phyloP scores from a whole-genome alignment of 1,284 basidiomycete genomes.

The Hypsizygus ulmarius region DNA sequence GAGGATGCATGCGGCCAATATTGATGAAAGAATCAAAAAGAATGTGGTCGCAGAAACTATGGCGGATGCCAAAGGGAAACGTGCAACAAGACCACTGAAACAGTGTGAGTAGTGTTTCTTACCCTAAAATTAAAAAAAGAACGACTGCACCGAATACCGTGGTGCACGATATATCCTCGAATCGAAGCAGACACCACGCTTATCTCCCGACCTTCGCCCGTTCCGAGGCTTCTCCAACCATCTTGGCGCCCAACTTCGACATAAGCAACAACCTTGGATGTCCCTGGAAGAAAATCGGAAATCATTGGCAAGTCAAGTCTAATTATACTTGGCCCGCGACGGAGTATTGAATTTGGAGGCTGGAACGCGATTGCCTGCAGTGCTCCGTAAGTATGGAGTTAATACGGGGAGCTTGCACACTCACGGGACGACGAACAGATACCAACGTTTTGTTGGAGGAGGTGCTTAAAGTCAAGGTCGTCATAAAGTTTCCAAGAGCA shows the following conservation, averaged over 20 bases:
- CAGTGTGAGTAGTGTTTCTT: conserved; percentile 7
- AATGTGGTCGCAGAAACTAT: conserved; percentile 48
- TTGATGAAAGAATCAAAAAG: conserved; percentile 46
- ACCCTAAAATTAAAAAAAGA: conserved; percentile 18
- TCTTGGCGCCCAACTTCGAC: conserved; percentile 69
- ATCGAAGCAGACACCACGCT: conserved; percentile 60
- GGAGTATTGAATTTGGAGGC: conserved; percentile 40
- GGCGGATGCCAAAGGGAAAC: conserved; percentile 58
- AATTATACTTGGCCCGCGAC: conserved; percentile 37
- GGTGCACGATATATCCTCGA: conserved; percentile 57
- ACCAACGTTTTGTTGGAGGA: conserved; percentile 59
- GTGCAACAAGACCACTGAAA: conserved; percentile 62
- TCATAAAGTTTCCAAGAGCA: conserved; percentile 80
- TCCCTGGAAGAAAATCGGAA: conserved; percentile 46
- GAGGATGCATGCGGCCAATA: conserved; percentile 52
- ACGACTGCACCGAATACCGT: conserved; percentile 58
- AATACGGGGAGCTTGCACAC: conserved; percentile 25
- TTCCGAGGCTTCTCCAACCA: conserved; percentile 63
- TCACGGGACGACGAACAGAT: conserved; percentile 60
- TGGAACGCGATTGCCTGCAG: conserved; percentile 58
- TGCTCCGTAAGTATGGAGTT: conserved; percentile 5
- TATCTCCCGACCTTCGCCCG: conserved; percentile 67
- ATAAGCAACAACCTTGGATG: conserved; percentile 47
- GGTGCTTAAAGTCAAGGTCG: conserved; percentile 54
- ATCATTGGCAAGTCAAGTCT: conserved; percentile 55